Percentiles rank a stretch among this genome's conserved stretches.
Evolutionary conservation across 495 filamentous ascomycete genomes (phyloP).

Genomic region (Poronia punctata): DNA sequence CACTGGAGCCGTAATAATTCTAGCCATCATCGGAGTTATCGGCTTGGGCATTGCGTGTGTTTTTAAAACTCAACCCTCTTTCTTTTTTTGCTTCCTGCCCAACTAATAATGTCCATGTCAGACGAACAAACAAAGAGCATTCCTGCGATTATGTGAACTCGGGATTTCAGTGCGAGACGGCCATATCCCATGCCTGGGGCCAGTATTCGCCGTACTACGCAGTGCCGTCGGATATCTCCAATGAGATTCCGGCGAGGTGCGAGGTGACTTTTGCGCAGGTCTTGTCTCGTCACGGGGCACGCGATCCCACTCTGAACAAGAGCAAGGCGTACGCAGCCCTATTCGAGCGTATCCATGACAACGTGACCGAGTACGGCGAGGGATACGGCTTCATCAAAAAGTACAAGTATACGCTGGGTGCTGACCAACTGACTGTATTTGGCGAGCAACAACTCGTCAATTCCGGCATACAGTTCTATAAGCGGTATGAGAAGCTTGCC

Average conservation of each 20-base stretch:
- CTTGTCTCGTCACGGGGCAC: conserved; percentile 76
- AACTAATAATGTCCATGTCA: neutral
- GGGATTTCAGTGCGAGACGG: conserved; percentile 50
- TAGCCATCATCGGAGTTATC: conserved; percentile 3
- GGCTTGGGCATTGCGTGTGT: conserved; percentile 5
- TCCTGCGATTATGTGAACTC: conserved; percentile 52
- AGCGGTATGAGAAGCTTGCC: conserved; percentile 56
- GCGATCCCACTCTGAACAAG: conserved; percentile 66
- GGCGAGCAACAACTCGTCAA: conserved; percentile 68
- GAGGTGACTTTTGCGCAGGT: conserved; percentile 69
- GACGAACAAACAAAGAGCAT: conserved; percentile 13
- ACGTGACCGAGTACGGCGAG: conserved; percentile 48
- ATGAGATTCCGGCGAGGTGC: conserved; percentile 54
- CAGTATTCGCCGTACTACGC: conserved; percentile 81
- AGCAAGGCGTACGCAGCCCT: conserved; percentile 46
- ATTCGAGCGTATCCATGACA: conserved; percentile 54
- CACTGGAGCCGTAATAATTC: conserved; percentile 5
- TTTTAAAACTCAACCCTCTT: too few relatives aligned
- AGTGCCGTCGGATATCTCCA: conserved; percentile 55
- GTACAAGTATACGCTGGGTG: conserved; percentile 67
- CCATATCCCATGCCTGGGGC: conserved; percentile 69
- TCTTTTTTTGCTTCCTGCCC: neutral
- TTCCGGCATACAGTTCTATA: conserved; percentile 67
- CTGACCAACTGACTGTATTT: conserved; percentile 65
- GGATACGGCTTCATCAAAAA: conserved; percentile 56